Percentiles rank a stretch among this genome's conserved stretches.
phyloP scores from a whole-genome alignment of 148 eudicot genomes.

The Rhododendron ovatum region DNA sequence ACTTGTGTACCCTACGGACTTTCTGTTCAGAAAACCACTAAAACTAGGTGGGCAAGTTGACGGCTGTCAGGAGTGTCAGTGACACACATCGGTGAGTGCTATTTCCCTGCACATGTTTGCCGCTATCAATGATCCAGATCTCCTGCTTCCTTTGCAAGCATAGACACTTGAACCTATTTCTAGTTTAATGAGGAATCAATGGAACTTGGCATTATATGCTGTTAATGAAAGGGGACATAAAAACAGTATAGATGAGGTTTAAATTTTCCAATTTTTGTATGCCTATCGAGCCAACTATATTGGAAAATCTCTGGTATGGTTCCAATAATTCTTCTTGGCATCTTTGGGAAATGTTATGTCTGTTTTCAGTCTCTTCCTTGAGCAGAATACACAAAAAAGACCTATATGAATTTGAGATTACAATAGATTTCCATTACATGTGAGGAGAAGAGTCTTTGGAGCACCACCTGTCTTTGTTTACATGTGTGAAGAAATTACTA shows the following conservation, averaged over 20 bases:
- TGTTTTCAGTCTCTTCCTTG: background rate
- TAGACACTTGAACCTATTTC: background rate
- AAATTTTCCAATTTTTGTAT: background rate
- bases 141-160: background rate
- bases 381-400: background rate
- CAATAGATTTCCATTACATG: background rate
- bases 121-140: background rate
- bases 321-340: background rate
- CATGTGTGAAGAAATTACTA: background rate
- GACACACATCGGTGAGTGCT: background rate
- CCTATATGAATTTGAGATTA: background rate
- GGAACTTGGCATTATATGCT: background rate
- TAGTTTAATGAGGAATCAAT: background rate
- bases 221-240: background rate
- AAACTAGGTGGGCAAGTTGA: background rate
- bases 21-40: background rate
- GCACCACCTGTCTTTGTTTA: background rate
- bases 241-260: background rate
- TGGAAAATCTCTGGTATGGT: background rate
- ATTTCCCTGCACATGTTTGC: background rate
- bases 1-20: background rate
- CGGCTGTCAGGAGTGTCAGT: background rate
- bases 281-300: background rate
- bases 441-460: slow-evolving; percentile 8
- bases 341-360: background rate